phyloP scores from a whole-genome alignment of 1,139 yeast species.

The Trichomonascaceae sp. region DNA sequence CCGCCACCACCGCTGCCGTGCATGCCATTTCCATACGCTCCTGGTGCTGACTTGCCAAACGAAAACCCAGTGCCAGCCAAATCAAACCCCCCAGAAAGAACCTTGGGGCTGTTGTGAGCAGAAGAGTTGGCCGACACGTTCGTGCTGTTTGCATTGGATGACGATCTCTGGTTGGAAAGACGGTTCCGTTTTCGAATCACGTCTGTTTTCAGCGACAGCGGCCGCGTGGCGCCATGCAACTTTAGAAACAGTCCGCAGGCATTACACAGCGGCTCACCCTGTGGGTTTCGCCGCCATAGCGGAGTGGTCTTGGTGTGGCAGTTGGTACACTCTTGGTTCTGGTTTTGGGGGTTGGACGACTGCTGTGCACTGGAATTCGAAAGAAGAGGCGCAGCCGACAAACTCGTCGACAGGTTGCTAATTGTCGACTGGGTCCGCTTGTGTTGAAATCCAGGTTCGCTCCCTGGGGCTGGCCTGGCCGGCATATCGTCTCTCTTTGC shows the following conservation, averaged over 20 bases:
- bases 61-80: too few species aligned
- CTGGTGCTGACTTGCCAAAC: too few species aligned
- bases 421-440: background rate
- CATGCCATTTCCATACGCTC: background rate
- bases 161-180: constrained; percentile 2
- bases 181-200: constrained; percentile 65
- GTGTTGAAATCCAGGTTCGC: background rate
- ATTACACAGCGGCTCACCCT: constrained; percentile 83
- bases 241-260: constrained; percentile 86
- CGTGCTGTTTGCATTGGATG: constrained; percentile 5
- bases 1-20: background rate
- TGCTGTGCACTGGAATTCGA: constrained; percentile 3
- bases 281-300: constrained; percentile 81
- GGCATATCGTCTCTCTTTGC: too few species aligned
- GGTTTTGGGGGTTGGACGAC: too few species aligned
- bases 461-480: too few species aligned
- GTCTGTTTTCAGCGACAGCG: constrained; percentile 76
- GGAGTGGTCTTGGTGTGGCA: constrained; percentile 89
- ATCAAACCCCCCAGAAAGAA: background rate
- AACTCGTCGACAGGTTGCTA: background rate
- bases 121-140: constrained; percentile 1
- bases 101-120: background rate
- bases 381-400: background rate
- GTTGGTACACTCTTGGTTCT: constrained; percentile 51
- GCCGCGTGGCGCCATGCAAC: constrained; percentile 83